Evolutionary conservation across 2,329 filamentous ascomycete species (phyloP), one percentile per base, ranked within the genome.

Genomic region (Helotiales sp.): DNA sequence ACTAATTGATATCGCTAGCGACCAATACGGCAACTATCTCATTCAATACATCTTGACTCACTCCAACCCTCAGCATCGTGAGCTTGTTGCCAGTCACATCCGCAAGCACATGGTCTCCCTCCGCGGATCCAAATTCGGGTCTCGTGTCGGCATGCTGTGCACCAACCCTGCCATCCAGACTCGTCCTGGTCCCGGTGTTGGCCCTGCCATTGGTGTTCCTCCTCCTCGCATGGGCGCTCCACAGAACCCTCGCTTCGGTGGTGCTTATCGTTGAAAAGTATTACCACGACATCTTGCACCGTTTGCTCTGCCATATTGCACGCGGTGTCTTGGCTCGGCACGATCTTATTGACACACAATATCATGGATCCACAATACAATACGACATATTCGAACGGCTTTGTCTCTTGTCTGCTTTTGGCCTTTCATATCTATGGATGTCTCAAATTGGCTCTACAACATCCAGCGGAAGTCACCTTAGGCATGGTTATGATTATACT

Each of bases 31-130:
- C 67, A 99, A 99, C 77, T 99, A 99, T 71, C 83, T 99, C 63
- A 90, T 99, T 63, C 95, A 99, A 75, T 96, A 96, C 84, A 95
- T 99, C 70, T 81, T 99, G 70, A 93, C 91, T 67, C 90, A 97
- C 72, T 89, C 91, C 60, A 86, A 87, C 57, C 80, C 89, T 54
- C 91, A 96, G 72, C 95, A 98, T 72, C 90, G 92, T 58, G 96
- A 99, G 72, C 80, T 96, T 64, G 95, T 99, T 64, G 92, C 93
- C 48, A 87, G 87, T 56, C 95, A 99, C 71, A 96, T 99, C 68
- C 89, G 91, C 67, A 98, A 98, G 83, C 95, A 99, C 75, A 99
- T 99, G 95, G 95, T 99, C 8, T 99, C 95, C 56, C 88, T 99
- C 49, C 90, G 95, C 60, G 95, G 95, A 57, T 98, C 95, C 70